Conservation (phyloP, 2,329 filamentous ascomycete species). For the Fusarium liriodendri region DNA sequence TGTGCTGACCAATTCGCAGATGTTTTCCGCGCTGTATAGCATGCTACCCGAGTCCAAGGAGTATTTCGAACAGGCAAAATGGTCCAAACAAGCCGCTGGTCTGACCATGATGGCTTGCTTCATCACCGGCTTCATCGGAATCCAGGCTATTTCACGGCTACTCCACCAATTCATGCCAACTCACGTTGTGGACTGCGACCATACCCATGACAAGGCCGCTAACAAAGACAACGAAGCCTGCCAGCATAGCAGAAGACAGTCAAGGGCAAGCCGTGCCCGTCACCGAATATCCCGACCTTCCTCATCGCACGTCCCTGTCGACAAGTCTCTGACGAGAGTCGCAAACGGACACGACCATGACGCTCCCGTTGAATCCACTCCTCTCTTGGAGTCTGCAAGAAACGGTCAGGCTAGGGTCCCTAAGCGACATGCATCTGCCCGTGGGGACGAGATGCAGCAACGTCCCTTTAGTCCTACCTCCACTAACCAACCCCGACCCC, state of each 20-base stretch:
- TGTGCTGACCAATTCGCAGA: slow-evolving; percentile 59
- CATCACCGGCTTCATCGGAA: slow-evolving; percentile 77
- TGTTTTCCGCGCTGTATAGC: slow-evolving; percentile 91
- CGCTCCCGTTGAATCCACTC: slow-evolving; percentile 58
- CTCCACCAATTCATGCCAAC: slow-evolving; percentile 81
- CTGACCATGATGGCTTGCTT: slow-evolving; percentile 78
- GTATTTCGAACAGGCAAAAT: slow-evolving; percentile 78
- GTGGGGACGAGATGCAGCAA: slow-evolving; percentile 46
- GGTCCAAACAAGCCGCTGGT: slow-evolving; percentile 74
- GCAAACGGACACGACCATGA: slow-evolving; percentile 37
- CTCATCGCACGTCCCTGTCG: slow-evolving; percentile 35
- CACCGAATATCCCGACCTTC: slow-evolving; percentile 43
- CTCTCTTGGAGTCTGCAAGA: slow-evolving; percentile 54
- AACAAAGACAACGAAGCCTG: slow-evolving; percentile 43
- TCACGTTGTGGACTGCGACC: slow-evolving; percentile 84
- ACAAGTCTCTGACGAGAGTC: slow-evolving; percentile 31
- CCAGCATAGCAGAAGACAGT: slow-evolving; percentile 42
- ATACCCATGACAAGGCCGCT: slow-evolving; percentile 71
- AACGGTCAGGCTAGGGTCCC: slow-evolving; percentile 41
- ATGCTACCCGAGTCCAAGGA: slow-evolving; percentile 89
- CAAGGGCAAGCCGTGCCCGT: slow-evolving; percentile 48
- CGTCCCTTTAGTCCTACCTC: slow-evolving; percentile 39
- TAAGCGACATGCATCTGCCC: slow-evolving; percentile 45
- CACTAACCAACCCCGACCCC: slow-evolving; percentile 40
- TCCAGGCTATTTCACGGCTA: slow-evolving; percentile 77